phyloP scores from a whole-genome alignment of 129 eudicot species.

The Saussurea involucrata region DNA sequence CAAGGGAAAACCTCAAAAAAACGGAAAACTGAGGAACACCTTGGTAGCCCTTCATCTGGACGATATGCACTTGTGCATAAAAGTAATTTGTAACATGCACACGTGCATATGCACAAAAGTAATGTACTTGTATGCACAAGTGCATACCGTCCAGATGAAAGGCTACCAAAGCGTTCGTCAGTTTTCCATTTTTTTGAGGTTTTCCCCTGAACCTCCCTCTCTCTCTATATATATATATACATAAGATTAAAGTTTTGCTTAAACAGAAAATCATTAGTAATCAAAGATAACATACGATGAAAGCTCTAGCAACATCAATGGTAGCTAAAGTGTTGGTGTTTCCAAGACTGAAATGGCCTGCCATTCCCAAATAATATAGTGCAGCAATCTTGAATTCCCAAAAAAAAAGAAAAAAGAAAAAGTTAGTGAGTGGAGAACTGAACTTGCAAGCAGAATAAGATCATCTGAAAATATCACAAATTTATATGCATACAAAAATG shows the following conservation, averaged over 20 bases:
- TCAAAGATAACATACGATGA: conserved; percentile 48
- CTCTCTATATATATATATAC: too few relatives aligned
- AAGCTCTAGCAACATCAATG: conserved; percentile 97
- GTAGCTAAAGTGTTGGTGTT: conserved; percentile 94
- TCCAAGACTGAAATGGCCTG: conserved; percentile 94
- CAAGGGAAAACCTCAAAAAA: too few relatives aligned
- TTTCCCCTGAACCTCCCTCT: too few relatives aligned
- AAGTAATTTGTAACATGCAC: too few relatives aligned
- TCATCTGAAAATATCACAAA: background rate
- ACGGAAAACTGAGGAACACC: too few relatives aligned
- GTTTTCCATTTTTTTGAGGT: too few relatives aligned
- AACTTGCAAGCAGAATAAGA: background rate
- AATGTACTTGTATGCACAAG: too few relatives aligned
- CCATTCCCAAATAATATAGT: conserved; percentile 81
- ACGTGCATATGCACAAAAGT: too few relatives aligned
- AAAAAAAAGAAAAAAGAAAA: background rate
- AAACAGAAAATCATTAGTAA: background rate
- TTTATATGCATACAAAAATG: conserved; percentile 7
- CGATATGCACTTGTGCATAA: too few relatives aligned
- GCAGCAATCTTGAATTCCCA: conserved; percentile 73
- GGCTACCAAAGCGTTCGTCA: too few relatives aligned
- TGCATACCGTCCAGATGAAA: too few relatives aligned
- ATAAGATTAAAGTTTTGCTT: background rate
- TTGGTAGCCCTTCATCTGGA: too few relatives aligned
- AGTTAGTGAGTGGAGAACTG: conserved; percentile 2